These are phyloP conservation scores for Psilocybe sp. DNA, from an alignment of 768 basidiomycete genomes.

Conservation along the genomic window DNA sequence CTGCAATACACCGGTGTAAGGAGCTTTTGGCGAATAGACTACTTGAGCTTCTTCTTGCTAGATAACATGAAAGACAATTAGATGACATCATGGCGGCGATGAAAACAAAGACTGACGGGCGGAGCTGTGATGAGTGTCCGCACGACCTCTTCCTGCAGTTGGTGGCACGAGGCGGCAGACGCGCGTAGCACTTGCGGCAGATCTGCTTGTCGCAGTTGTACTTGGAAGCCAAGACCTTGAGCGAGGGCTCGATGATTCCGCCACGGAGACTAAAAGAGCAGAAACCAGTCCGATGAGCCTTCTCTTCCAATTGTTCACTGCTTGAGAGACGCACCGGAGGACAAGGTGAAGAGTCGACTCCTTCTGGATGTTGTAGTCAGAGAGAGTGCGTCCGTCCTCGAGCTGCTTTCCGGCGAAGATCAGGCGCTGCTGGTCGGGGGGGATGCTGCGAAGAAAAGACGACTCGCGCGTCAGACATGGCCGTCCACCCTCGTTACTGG, in stretches of 20 bases:
- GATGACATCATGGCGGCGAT: not conserved
- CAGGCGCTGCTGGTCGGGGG: slow-evolving; percentile 91
- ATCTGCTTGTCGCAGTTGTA: slow-evolving; percentile 99
- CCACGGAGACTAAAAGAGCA: slow-evolving; percentile 72
- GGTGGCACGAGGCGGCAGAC: slow-evolving; percentile 97
- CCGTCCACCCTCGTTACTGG: not conserved
- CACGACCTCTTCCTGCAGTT: slow-evolving; percentile 97
- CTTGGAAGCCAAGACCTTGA: slow-evolving; percentile 95
- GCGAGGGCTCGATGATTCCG: slow-evolving; percentile 98
- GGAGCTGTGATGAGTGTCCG: slow-evolving; percentile 88
- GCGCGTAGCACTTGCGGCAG: slow-evolving; percentile 99
- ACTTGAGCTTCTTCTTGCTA: slow-evolving; percentile 97
- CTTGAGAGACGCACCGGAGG: slow-evolving; percentile 67
- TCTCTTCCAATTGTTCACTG: not conserved
- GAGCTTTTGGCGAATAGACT: slow-evolving; percentile 33
- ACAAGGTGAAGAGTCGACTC: slow-evolving; percentile 98
- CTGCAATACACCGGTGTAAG: slow-evolving; percentile 7
- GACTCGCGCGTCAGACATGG: slow-evolving; percentile 1
- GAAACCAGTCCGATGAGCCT: not conserved
- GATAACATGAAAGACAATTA: slow-evolving; percentile 3
- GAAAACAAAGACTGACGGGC: slow-evolving; percentile 60
- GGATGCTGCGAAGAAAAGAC: slow-evolving; percentile 52
- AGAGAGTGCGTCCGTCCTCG: slow-evolving; percentile 94
- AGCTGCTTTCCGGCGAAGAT: slow-evolving; percentile 99
- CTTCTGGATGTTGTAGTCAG: slow-evolving; percentile 98